A percentile compares a stretch with the other conserved stretches of the same genome.
These are phyloP conservation scores for Fusarium dlaminii DNA, from an alignment of 2,329 filamentous ascomycete species.

Conservation along the genomic window DNA sequence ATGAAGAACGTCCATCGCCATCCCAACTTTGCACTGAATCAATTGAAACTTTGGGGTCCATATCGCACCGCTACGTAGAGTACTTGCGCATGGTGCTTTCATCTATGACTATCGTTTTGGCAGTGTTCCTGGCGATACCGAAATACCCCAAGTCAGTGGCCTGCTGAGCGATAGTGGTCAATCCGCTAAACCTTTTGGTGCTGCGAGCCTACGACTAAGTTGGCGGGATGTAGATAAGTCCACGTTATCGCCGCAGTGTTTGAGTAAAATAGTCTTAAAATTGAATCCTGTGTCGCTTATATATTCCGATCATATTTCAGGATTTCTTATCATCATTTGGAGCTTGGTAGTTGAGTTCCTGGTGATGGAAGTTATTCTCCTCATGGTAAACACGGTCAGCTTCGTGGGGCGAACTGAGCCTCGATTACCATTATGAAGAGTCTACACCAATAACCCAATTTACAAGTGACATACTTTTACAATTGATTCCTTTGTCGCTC, in stretches of 20 bases:
- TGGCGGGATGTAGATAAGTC: neutral
- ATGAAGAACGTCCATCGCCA: neutral
- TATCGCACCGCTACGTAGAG: neutral
- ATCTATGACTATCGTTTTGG: neutral
- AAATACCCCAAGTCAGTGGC: neutral
- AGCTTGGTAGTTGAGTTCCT: neutral
- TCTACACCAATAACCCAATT: neutral
- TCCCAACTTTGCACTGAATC: neutral
- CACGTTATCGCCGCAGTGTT: neutral
- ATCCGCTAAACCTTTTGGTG: neutral
- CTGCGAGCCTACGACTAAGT: no score
- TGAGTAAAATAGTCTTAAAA: neutral
- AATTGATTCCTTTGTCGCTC: neutral
- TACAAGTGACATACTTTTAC: neutral
- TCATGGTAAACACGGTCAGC: neutral
- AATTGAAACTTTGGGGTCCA: neutral
- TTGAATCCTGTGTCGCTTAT: neutral
- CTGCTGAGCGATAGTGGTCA: neutral
- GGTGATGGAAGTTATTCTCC: neutral
- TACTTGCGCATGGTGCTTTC: neutral
- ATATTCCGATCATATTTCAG: neutral
- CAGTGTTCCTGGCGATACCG: neutral
- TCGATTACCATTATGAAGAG: neutral
- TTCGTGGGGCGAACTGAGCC: neutral
- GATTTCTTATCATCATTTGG: neutral